These are phyloP conservation scores for Exophiala oligosperma DNA, from an alignment of 2,329 filamentous ascomycete species.

Conservation along the genomic window DNA sequence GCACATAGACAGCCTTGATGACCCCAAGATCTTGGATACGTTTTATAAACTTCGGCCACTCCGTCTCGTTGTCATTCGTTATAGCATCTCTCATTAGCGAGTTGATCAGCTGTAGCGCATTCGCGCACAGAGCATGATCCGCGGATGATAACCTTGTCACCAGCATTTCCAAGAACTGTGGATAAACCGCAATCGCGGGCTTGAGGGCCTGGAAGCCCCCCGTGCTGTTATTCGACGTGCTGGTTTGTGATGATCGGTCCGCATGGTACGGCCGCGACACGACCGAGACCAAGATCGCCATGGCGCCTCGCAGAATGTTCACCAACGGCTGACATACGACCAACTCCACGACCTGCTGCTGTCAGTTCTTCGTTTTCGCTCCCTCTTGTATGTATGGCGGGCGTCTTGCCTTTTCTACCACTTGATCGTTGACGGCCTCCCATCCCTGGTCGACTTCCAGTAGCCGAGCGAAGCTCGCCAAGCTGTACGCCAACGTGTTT, in stretches of 20 bases:
- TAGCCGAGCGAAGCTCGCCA: constrained; percentile 83
- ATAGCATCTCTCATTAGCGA: constrained; percentile 91
- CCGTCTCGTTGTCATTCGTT: constrained; percentile 71
- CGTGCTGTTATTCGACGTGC: constrained; percentile 48
- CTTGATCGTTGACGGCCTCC: constrained; percentile 62
- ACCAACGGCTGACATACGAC: constrained; percentile 94
- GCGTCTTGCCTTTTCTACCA: constrained; percentile 53
- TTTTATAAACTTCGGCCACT: constrained; percentile 97
- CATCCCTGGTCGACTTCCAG: constrained; percentile 97
- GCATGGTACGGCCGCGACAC: constrained; percentile 77
- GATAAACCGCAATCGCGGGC: constrained; percentile 85
- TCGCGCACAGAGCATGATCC: constrained; percentile 93
- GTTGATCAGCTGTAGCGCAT: constrained; percentile 93
- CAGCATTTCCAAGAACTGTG: constrained; percentile 91
- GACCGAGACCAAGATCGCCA: constrained; percentile 92
- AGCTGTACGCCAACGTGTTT: constrained; percentile 92
- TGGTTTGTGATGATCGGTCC: constrained; percentile 52
- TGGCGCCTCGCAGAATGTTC: constrained; percentile 93
- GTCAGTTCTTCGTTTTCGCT: constrained; percentile 7
- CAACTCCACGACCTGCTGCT: constrained; percentile 72
- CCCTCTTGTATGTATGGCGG: not conserved
- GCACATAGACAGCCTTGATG: constrained; percentile 83
- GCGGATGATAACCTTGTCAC: constrained; percentile 89
- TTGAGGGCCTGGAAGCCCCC: constrained; percentile 88
- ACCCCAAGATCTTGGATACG: constrained; percentile 87